Evolutionary conservation across 1,139 yeast genomes (phyloP).

Genomic region (Arxiozyma telluris): DNA sequence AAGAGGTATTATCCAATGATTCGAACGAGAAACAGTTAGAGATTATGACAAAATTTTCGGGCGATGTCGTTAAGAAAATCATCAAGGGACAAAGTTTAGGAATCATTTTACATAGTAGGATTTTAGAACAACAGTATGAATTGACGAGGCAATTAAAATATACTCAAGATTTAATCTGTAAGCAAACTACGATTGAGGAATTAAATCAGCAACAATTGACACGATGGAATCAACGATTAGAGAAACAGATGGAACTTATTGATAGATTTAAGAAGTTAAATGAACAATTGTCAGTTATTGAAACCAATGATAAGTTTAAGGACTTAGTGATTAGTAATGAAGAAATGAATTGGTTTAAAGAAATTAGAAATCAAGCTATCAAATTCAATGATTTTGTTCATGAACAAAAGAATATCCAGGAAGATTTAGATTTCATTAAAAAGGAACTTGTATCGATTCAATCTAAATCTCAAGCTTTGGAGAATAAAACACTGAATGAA

Average conservation of each 20-base stretch:
- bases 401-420: constrained; percentile 14
- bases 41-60: constrained; percentile 19
- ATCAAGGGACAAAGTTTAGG: constrained; percentile 21
- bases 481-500: constrained; percentile 8
- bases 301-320: constrained; percentile 13
- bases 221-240: constrained; percentile 11
- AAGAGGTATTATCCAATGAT: constrained; percentile 16
- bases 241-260: constrained; percentile 30
- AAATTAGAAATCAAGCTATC: constrained; percentile 31
- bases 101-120: constrained; percentile 26
- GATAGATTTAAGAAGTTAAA: constrained; percentile 30
- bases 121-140: constrained; percentile 30
- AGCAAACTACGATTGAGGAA: constrained; percentile 7
- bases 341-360: constrained; percentile 40
- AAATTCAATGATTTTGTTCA: constrained; percentile 28
- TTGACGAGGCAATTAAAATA: constrained; percentile 34
- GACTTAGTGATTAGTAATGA: constrained; percentile 32
- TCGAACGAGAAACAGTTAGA: constrained; percentile 24
- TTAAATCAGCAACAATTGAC: constrained; percentile 6
- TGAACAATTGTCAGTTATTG: constrained; percentile 20
- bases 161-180: constrained; percentile 14
- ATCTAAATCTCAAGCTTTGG: constrained; percentile 1
- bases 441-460: constrained; percentile 8
- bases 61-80: constrained; percentile 17
- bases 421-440: constrained; percentile 20